Evolutionary conservation across 768 basidiomycete genomes (phyloP).

Genomic region (Mrakia frigida): DNA sequence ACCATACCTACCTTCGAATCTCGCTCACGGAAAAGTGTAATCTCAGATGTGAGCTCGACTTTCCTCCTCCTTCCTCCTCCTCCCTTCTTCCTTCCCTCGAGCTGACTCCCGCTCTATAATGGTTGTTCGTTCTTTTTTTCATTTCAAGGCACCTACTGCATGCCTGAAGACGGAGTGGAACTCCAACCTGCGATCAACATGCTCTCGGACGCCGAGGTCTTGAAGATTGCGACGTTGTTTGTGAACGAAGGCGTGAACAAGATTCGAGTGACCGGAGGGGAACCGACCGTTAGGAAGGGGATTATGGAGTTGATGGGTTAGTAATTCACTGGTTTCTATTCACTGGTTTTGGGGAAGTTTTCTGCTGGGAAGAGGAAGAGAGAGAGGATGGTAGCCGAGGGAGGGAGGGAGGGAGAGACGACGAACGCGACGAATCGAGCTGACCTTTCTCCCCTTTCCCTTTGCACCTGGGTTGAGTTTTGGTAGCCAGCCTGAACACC

Average conservation of each 20-base stretch:
- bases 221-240: slow-evolving; percentile 68
- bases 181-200: slow-evolving; percentile 65
- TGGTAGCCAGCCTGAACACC: slow-evolving; percentile 56
- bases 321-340: slow-evolving; percentile 31
- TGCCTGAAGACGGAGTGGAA: slow-evolving; percentile 74
- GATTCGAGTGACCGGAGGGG: slow-evolving; percentile 81
- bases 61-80: slow-evolving; percentile 8
- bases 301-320: slow-evolving; percentile 64
- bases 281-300: slow-evolving; percentile 76
- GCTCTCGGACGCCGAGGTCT: slow-evolving; percentile 68
- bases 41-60: slow-evolving; percentile 59
- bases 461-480: not conserved
- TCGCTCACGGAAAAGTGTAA: slow-evolving; percentile 83
- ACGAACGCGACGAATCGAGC: not conserved
- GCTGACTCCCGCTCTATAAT: slow-evolving; percentile 8
- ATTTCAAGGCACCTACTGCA: slow-evolving; percentile 74
- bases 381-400: not conserved
- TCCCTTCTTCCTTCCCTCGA: slow-evolving; percentile 27
- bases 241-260: slow-evolving; percentile 78
- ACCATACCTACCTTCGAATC: slow-evolving; percentile 82
- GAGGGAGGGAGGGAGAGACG: not conserved
- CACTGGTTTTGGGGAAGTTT: not conserved
- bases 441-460: not conserved
- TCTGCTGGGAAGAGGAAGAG: too few species aligned
- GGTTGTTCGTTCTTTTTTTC: slow-evolving; percentile 34